Conservation (phyloP, 2,329 filamentous ascomycete species). For the Stemphylium vesicarium region DNA sequence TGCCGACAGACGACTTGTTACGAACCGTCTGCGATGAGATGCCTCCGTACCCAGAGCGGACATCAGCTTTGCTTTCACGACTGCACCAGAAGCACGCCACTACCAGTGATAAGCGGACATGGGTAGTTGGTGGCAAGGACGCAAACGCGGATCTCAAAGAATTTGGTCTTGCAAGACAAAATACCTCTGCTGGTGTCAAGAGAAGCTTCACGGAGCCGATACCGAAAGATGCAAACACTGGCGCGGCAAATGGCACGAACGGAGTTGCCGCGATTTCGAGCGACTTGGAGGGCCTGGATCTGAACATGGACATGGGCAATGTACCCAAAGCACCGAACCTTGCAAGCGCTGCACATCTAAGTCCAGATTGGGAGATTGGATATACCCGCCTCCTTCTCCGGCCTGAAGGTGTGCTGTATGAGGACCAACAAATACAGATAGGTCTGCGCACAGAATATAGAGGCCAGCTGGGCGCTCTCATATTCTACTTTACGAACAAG, state of each 20-base stretch:
- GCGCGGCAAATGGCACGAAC: slow-evolving; percentile 51
- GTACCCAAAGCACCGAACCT: slow-evolving; percentile 77
- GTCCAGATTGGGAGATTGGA: slow-evolving; percentile 91
- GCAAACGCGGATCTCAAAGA: slow-evolving; percentile 84
- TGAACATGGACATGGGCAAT: slow-evolving; percentile 66
- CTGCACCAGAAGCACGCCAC: slow-evolving; percentile 93
- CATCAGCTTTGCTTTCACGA: slow-evolving; percentile 88
- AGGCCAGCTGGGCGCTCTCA: slow-evolving; percentile 92
- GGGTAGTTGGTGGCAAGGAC: slow-evolving; percentile 97
- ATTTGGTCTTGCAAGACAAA: slow-evolving; percentile 75
- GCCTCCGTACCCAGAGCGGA: slow-evolving; percentile 94
- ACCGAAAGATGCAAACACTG: slow-evolving; percentile 37
- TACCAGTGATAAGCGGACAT: slow-evolving; percentile 93
- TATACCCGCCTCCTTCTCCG: slow-evolving; percentile 82
- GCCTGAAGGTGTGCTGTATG: slow-evolving; percentile 87
- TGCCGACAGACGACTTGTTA: slow-evolving; percentile 88
- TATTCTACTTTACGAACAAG: slow-evolving; percentile 96
- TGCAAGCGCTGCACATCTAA: slow-evolving; percentile 89
- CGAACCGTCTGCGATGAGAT: slow-evolving; percentile 97
- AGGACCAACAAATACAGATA: slow-evolving; percentile 92
- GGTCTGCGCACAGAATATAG: slow-evolving; percentile 93
- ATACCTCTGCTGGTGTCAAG: slow-evolving; percentile 72
- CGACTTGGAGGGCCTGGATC: slow-evolving; percentile 78
- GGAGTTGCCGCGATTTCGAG: slow-evolving; percentile 60
- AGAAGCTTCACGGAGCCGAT: slow-evolving; percentile 74